Evolutionary conservation across 495 filamentous ascomycete species (phyloP), one percentile per base, ranked within the genome.

Genomic region (Cladorrhinum samala): DNA sequence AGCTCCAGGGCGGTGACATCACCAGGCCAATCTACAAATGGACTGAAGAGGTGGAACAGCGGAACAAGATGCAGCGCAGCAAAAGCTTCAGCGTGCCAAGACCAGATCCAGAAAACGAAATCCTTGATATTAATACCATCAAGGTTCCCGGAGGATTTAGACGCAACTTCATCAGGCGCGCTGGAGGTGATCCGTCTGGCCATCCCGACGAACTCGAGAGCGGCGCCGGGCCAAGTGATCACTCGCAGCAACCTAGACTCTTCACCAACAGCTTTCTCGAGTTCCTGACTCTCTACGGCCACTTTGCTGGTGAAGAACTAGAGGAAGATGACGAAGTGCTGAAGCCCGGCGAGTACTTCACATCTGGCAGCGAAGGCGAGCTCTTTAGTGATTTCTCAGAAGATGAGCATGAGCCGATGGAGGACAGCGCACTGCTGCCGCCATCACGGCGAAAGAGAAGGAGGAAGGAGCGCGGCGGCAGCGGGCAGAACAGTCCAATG

Each of bases 231-330:
- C 51, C 68, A 9, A 62, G 63, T 46, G 60, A 56, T 46, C 47
- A 56, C 17, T 69, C 68, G 21, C 46, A 56, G 8, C 77, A 76
- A 20, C 82, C 82, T 36, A 83, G 81, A 46, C 72, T 95, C 14
- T 81, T 96, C 41, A 94, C 93, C 11, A 88, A 69, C 57, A 97
- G 85, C 69, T 98, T 98, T 61, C 81, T 96, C 41, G 94, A 98
- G 65, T 98, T 97, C 59, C 67, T 98, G 46, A 91, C 87, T 7
- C 75, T 98, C 14, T 96, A 96, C 59, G 93, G 94, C 3, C 94
- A 97, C 71, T 98, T 97, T 66, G 93, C 93, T 14, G 93, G 93
- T 63, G 93, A 98, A 69, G 83, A 94, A 64, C 77, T 98, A 6
- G 90, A 96, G 67, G 91, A 96, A 64, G 93, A 96, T 59, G 92